Conservation (phyloP, 495 filamentous ascomycete species). For the Penicillium crystallinum region DNA sequence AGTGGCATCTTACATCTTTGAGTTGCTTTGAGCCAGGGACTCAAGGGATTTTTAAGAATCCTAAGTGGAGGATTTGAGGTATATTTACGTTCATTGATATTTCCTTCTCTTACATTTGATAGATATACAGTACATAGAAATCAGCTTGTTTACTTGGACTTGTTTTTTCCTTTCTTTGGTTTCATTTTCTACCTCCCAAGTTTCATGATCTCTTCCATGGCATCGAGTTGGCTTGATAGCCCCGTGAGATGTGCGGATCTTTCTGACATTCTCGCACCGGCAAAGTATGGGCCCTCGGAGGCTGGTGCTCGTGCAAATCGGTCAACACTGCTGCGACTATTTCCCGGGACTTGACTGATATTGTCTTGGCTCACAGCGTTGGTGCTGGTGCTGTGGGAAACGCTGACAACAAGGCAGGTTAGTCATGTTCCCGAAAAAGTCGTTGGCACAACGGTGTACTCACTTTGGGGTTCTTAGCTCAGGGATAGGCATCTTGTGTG, state of each 20-base stretch:
- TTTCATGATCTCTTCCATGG: conserved; percentile 33
- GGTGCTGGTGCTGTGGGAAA: conserved; percentile 15
- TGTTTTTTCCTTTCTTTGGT: conserved; percentile 14
- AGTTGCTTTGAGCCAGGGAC: conserved; percentile 26
- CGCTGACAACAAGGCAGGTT: conserved; percentile 8
- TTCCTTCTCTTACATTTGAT: not conserved
- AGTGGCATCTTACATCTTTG: conserved; percentile 42
- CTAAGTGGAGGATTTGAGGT: conserved; percentile 1
- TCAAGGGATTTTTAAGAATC: not conserved
- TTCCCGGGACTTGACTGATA: conserved; percentile 27
- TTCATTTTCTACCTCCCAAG: conserved; percentile 3
- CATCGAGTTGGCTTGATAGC: conserved; percentile 33
- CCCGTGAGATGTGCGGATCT: conserved; percentile 30
- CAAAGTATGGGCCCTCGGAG: conserved; percentile 39
- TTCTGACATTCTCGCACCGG: conserved; percentile 28
- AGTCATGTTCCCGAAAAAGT: not conserved
- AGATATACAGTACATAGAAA: conserved; percentile 27
- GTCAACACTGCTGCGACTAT: conserved; percentile 24
- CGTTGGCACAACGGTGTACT: not conserved
- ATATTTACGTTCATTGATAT: not conserved
- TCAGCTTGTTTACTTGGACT: not conserved
- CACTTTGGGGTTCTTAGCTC: conserved; percentile 12
- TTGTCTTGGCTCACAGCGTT: conserved; percentile 28
- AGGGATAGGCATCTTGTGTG: conserved; percentile 18
- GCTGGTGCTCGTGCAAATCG: conserved; percentile 29